These are phyloP conservation scores for Lentinus brumalis DNA, from an alignment of 768 basidiomycete genomes.

Conservation along the genomic window DNA sequence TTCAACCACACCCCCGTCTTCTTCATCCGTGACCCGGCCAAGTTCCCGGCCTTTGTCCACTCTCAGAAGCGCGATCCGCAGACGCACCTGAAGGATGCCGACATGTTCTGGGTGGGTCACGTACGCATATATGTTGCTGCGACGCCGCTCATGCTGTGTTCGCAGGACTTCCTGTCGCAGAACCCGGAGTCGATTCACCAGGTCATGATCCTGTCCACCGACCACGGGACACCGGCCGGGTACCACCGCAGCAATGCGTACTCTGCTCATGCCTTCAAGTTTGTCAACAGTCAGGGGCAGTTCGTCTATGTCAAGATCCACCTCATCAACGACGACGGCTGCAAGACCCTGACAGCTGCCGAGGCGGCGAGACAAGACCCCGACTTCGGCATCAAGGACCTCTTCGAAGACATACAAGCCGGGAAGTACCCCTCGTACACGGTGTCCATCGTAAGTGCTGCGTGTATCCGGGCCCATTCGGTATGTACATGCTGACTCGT, in stretches of 20 bases:
- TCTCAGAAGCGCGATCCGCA: constrained; percentile 91
- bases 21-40: constrained; percentile 84
- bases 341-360: constrained; percentile 77
- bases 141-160: constrained; percentile 33
- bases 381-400: constrained; percentile 78
- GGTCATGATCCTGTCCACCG: constrained; percentile 89
- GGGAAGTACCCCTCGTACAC: constrained; percentile 87
- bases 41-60: constrained; percentile 95
- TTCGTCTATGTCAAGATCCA: constrained; percentile 90
- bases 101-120: constrained; percentile 75
- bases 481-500: too few relatives aligned
- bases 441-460: constrained; percentile 54
- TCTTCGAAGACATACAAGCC: constrained; percentile 83
- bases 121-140: background rate
- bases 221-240: constrained; percentile 92
- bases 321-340: constrained; percentile 74
- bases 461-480: too few relatives aligned
- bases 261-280: constrained; percentile 90
- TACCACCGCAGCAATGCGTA: constrained; percentile 89
- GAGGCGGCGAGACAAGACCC: constrained; percentile 76
- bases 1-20: constrained; percentile 93
- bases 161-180: constrained; percentile 83
- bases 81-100: constrained; percentile 86
- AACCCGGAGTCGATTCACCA: constrained; percentile 91
- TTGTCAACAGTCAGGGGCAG: constrained; percentile 81